Conservation (phyloP, 768 basidiomycete species). For the Russula ochroleuca region DNA sequence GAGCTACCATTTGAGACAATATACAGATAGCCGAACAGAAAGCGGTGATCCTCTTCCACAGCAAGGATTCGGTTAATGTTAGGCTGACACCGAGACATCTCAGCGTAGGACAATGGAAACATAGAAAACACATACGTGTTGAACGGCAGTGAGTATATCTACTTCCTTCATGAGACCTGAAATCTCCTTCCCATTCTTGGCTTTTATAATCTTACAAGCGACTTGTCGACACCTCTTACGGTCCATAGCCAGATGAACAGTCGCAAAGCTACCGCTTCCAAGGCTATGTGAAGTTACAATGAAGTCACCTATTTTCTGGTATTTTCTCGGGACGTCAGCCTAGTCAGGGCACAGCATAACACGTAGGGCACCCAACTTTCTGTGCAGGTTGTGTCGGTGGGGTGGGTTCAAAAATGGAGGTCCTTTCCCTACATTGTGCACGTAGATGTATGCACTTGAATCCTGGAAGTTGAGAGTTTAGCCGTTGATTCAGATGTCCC, state of each 20-base stretch:
- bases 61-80: conserved; percentile 78
- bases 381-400: conserved; percentile 50
- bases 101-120: neutral
- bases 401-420: conserved; percentile 56
- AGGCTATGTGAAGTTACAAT: conserved; percentile 75
- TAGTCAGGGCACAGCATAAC: neutral
- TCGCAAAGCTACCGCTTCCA: conserved; percentile 78
- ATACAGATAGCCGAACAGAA: conserved; percentile 43
- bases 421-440: conserved; percentile 50
- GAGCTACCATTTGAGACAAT: neutral
- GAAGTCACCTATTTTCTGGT: conserved; percentile 60
- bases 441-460: conserved; percentile 63
- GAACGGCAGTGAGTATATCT: conserved; percentile 60
- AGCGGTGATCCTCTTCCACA: conserved; percentile 56
- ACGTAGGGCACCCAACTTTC: conserved; percentile 42
- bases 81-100: conserved; percentile 43
- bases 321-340: neutral
- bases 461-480: conserved; percentile 36
- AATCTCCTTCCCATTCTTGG: conserved; percentile 54
- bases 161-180: conserved; percentile 74
- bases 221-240: conserved; percentile 61
- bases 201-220: conserved; percentile 78
- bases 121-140: conserved; percentile 50
- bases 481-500: neutral
- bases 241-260: conserved; percentile 74